Evolutionary conservation across 306 rosid genomes (phyloP), one percentile per base, ranked within the genome.

Genomic region (Aeschynomene evenia): DNA sequence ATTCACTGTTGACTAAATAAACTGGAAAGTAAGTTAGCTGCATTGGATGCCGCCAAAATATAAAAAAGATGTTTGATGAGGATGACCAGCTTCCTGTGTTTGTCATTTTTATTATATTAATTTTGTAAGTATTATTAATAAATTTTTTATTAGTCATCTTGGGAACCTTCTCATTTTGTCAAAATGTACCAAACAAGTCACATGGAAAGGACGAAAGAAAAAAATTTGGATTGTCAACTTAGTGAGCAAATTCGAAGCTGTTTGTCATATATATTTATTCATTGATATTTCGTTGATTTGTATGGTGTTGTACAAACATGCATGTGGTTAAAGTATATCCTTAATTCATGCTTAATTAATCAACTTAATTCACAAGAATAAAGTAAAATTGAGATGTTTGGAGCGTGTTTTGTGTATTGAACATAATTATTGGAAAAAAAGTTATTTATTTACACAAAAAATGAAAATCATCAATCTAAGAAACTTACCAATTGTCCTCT

Each of bases 81-180:
- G 31, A 72, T 34, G 34, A 42, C 50, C 36, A 63, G 12, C 28
- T 74, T 58, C 49, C 13, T 31, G 70, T 31, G 70, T 31, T 58
- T 81, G 59, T 79, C 75, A 69, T 23, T 6, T 10, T 6, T 34
- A 10, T 53, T 31, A 69, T 23, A 6, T 10, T 6, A 26, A 10
- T 53, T 31, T 33, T 71, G 68, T 20, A 28, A 28, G 5, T 28
- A 28, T 28, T 39, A 4, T 7, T 14, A 14, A 16, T 63, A 39
- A 37, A 53, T 45, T 22, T 45, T 22, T 22, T 62, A 12, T n/a
- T n/a, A 54, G 68, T 40, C 46, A 56, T 29, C 8, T 6, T 26
- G 69, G 65, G 79, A 84, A 84, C 71, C 77, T 86, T 84, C 78
- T 68, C 71, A 29, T 66, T 80, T 78, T 76, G 84, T 84, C 83